Evolutionary conservation across 768 basidiomycete genomes (phyloP), one percentile per base, ranked within the genome.

Genomic region (Cystobasidium onofrii): DNA sequence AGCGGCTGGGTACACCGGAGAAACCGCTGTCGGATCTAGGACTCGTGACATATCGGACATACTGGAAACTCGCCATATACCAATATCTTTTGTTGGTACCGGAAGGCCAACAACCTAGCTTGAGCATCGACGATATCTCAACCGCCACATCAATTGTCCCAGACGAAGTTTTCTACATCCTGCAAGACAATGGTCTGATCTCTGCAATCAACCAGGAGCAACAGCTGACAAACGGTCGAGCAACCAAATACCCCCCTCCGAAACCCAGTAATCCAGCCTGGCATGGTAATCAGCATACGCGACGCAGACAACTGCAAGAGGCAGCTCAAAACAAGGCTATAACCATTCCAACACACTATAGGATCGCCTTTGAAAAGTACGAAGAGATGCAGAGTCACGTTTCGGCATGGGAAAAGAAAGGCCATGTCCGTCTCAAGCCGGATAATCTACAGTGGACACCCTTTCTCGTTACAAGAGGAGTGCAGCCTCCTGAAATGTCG

Each of bases 401-500:
- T 70, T 82, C 82, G 50, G 84, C 84, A 67, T 90, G 90, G 87
- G 88, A 89, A 80, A 82, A 39, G 52, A 96, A 93, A 81, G 90
- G 89, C 3, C 90, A 92, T 77, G 78, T 92, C 74, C 85, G 81
- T 57, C 78, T 84, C 73, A 86, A 86, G 76, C 88, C 92, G 0
- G 92, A 95, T 78, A 87, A 87, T 80, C 84, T 98, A 75, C 92
- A 91, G 79, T 99, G 95, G 90, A 94, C 88, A 75, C 95, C 95
- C 31, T 98, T 95, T 81, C 82, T 96, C 44, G 81, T 92, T 25
- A 76, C 76, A 25, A 41, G 75, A 29, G 76, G 73, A 1, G 73
- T 75, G 0, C 73, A 77, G 4, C 64, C 73, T 18, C 73, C 73
- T 33, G 75, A 74, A 41, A 66, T 73, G 27, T 73, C 73, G 7